Evolutionary conservation across 352 stramenopile species (phyloP).

Genomic region (Pythium scleroteichum): DNA sequence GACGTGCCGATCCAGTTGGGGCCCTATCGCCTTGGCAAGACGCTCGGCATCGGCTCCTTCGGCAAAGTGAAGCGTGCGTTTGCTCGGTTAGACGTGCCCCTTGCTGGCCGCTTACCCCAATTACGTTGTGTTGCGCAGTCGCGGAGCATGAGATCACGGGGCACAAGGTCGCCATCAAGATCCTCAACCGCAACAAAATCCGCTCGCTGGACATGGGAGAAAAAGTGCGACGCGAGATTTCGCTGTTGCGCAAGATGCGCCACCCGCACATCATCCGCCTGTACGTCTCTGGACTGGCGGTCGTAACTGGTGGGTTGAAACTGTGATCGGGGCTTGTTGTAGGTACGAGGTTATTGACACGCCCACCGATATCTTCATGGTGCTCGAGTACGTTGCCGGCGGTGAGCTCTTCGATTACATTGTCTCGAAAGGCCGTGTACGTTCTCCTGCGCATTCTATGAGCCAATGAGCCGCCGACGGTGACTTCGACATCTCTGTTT

Average conservation of each 20-base stretch:
- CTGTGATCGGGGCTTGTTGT: background rate
- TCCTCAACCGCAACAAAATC: slow-evolving; percentile 99
- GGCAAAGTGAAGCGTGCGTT: slow-evolving; percentile 97
- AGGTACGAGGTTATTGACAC: slow-evolving; percentile 99
- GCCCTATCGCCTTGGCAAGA: slow-evolving; percentile 98
- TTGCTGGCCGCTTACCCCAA: too few species aligned
- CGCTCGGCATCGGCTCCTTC: slow-evolving; percentile 99
- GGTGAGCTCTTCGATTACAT: slow-evolving; percentile 99
- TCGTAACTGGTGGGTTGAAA: background rate
- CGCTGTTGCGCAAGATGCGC: slow-evolving; percentile 97
- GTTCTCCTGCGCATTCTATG: slow-evolving; percentile 8
- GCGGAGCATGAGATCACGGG: slow-evolving; percentile 98
- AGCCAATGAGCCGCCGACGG: background rate
- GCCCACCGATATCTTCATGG: slow-evolving; percentile 97
- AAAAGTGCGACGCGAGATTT: slow-evolving; percentile 99
- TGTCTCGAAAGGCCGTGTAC: slow-evolving; percentile 93
- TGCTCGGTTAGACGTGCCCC: background rate
- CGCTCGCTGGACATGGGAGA: slow-evolving; percentile 98
- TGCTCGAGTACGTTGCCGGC: slow-evolving; percentile 93
- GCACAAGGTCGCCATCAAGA: slow-evolving; percentile 99
- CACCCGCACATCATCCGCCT: slow-evolving; percentile 99
- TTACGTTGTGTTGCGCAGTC: slow-evolving; percentile 54
- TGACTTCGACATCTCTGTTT: too few species aligned
- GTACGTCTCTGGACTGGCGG: slow-evolving; percentile 72
- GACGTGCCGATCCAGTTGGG: slow-evolving; percentile 95